Evolutionary conservation across 2,329 filamentous ascomycete genomes (phyloP), one percentile per base, ranked within the genome.

Genomic region (Colletotrichum gloeosporioides): DNA sequence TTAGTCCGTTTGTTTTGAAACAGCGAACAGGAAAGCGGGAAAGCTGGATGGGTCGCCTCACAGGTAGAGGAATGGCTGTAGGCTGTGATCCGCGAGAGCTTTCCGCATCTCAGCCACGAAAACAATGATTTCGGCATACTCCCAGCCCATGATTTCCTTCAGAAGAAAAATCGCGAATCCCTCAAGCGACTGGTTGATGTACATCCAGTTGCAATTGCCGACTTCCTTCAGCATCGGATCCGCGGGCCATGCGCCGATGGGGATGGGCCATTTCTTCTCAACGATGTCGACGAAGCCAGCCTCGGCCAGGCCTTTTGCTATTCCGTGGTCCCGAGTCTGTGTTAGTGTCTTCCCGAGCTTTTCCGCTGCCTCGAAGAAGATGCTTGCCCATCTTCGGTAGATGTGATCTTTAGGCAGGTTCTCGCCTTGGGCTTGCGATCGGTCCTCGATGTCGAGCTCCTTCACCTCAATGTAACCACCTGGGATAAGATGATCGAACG

Each of bases 401-500:
- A 70, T 13, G 27, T 70, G 63, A 1, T 66, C 63, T 16, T 66
- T 4, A 8, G 32, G 32, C 4, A 66, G 25, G 13, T 66, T 16
- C 8, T 66, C 3, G 8, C 59, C 59, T 1, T 13, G 29, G 12
- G 25, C 13, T 25, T 65, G 62, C 1, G 62, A 49, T 1, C 16
- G 36, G 8, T 6, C 22, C 6, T 49, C 15, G 31, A 80, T 78
- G 2, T 81, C 80, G 3, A 80, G 80, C 63, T 84, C 82, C 10
- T 82, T 76, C 36, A 82, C 75, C 75, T 86, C 82, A n/a, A 86
- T 64, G 78, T 82, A 86, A 9, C 89, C 92, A 9, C 92, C 92
- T 0, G 92, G 91, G 66, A 88, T 89, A 16, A 92, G 85, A 66
- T 90, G 87, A 70, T 86, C 85, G 80, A 84, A 90, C 3, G 88